phyloP scores from a whole-genome alignment of 164 flowering plant genomes.

The Hamamelis virginiana region DNA sequence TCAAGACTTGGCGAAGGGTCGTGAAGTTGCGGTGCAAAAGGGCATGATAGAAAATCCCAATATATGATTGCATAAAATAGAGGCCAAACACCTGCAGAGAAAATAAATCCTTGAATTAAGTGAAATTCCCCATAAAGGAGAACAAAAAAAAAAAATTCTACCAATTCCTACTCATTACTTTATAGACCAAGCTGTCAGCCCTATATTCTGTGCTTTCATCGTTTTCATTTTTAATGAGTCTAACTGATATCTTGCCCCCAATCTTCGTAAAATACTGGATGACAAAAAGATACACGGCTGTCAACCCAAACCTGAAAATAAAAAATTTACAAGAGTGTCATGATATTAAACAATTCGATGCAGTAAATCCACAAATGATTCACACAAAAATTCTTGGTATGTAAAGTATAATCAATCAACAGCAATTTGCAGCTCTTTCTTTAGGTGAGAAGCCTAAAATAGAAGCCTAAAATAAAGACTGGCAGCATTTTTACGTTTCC shows the following conservation, averaged over 20 bases:
- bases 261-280: slow-evolving; percentile 70
- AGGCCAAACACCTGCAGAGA: slow-evolving; percentile 87
- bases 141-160: neutral
- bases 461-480: slow-evolving; percentile 19
- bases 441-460: too few relatives aligned
- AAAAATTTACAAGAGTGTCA: neutral
- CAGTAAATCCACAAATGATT: too few relatives aligned
- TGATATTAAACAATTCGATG: too few relatives aligned
- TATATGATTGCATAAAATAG: slow-evolving; percentile 93
- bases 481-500: slow-evolving; percentile 94
- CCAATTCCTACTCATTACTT: slow-evolving; percentile 39
- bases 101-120: slow-evolving; percentile 1
- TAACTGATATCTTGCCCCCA: slow-evolving; percentile 75
- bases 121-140: neutral
- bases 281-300: slow-evolving; percentile 65
- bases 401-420: too few relatives aligned
- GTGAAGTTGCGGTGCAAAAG: slow-evolving; percentile 70
- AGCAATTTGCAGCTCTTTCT: too few relatives aligned
- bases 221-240: slow-evolving; percentile 69
- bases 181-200: slow-evolving; percentile 90
- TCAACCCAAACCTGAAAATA: slow-evolving; percentile 69
- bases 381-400: too few relatives aligned
- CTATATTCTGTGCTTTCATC: slow-evolving; percentile 59
- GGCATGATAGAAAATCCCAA: slow-evolving; percentile 88
- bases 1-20: slow-evolving; percentile 79